phyloP scores from a whole-genome alignment of 2,329 filamentous ascomycete genomes.

The Alternaria alternata region DNA sequence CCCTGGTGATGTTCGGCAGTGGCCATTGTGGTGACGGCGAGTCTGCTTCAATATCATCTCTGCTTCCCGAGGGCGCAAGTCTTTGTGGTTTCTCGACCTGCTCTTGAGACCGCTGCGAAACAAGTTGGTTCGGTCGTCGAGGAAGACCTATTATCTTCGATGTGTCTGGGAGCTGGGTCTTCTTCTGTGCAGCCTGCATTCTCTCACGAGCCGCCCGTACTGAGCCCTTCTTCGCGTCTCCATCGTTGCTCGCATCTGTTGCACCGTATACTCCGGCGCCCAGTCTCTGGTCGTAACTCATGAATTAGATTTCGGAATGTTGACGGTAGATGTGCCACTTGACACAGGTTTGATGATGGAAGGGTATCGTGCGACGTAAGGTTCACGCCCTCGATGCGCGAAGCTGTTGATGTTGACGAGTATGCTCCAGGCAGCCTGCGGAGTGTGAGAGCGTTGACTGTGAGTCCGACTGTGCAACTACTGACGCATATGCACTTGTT shows the following conservation, averaged over 20 bases:
- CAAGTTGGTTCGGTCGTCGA: conserved; percentile 45
- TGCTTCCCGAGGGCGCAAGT: conserved; percentile 24
- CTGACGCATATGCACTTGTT: conserved; percentile 20
- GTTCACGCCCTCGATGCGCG: not conserved
- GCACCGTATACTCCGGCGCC: conserved; percentile 44
- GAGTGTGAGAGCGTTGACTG: conserved; percentile 4
- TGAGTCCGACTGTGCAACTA: conserved; percentile 18
- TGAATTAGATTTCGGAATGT: conserved; percentile 40
- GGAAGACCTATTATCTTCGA: conserved; percentile 48
- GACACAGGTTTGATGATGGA: conserved; percentile 38
- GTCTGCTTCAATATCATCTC: conserved; percentile 21
- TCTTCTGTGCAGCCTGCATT: conserved; percentile 40
- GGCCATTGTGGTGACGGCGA: conserved; percentile 58
- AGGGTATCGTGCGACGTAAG: conserved; percentile 2
- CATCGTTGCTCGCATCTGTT: conserved; percentile 32
- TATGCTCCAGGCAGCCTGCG: conserved; percentile 11
- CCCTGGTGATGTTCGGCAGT: conserved; percentile 49
- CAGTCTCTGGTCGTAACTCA: conserved; percentile 49
- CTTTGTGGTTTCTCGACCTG: conserved; percentile 23
- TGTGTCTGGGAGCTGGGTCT: conserved; percentile 41
- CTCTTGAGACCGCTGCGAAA: conserved; percentile 36
- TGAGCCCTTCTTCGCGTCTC: conserved; percentile 42
- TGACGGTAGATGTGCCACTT: conserved; percentile 44
- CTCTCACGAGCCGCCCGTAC: conserved; percentile 49
- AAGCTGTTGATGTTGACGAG: not conserved